Evolutionary conservation across 192 early-diverging fungal species (phyloP), one percentile per base, ranked within the genome.

Genomic region (Coemansia sp.): DNA sequence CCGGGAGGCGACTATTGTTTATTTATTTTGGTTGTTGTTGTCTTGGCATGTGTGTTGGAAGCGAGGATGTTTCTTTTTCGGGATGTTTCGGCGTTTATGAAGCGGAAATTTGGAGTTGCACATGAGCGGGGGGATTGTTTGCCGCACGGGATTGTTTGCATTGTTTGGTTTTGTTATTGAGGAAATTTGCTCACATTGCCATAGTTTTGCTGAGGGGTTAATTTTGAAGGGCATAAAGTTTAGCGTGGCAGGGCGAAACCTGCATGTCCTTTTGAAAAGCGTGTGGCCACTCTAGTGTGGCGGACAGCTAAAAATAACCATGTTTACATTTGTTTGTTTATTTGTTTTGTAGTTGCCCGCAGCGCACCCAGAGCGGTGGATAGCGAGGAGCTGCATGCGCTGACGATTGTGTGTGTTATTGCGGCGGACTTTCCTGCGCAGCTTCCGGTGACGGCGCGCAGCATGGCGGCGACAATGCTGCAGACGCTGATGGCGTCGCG

Each of bases 321-420:
- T 23, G 9, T 45, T n/a, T 45, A 12, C 14, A n/a, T 12, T 3
- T 45, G 4, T n/a, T 12, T 45, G 11, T 45, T 45, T 45, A n/a
- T 45, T 45, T 41, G 15, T 24, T 60, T n/a, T 65, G 58, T 80
- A 75, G 72, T 80, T 57, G 78, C 78, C 17, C 62, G 72, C 21
- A 53, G 72, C 17, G 64, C 65, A 23, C 65, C 77, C 3, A 69
- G 69, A 24, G 65, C 39, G 9, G 62, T 67, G 22, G 72, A 80
- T 55, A 37, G 62, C 55, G 77, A 73, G 62, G 78, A 67, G 10
- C 47, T 76, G 19, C 63, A 62, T 24, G 79, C 74, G 32, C 64
- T 82, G 55, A 73, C 68, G 41, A 76, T 82, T 35, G 79, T 82
- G 61, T 82, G 79, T 24, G 55, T 67, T 10, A 76, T 82, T 56